phyloP scores from a whole-genome alignment of 176 grass and related monocot species.

The Phoenix roebelenii region DNA sequence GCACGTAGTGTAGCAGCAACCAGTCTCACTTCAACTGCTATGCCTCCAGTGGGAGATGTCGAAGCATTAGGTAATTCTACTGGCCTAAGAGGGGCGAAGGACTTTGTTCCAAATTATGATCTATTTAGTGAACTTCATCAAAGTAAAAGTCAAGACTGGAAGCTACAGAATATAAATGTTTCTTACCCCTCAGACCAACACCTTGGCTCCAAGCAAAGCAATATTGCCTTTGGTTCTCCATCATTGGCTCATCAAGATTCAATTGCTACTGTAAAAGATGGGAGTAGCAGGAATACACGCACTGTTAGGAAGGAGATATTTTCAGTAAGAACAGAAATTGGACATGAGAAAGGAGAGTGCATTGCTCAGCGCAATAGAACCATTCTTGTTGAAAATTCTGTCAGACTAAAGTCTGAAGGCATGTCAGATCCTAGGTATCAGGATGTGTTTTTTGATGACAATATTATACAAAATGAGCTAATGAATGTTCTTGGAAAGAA shows the following conservation, averaged over 20 bases:
- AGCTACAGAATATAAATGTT: constrained; percentile 2
- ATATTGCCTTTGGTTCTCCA: not conserved
- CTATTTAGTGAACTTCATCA: not conserved
- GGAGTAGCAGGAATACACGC: not conserved
- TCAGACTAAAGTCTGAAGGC: not conserved
- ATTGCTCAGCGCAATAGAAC: too few relatives aligned
- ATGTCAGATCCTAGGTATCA: not conserved
- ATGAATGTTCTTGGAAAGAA: constrained; percentile 2
- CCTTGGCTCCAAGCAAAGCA: not conserved
- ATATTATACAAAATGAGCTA: not conserved
- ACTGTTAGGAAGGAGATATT: not conserved
- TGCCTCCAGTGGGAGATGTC: not conserved
- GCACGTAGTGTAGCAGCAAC: not conserved
- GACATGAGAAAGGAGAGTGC: too few relatives aligned
- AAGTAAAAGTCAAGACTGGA: constrained; percentile 6
- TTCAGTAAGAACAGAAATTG: not conserved
- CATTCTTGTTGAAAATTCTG: too few relatives aligned
- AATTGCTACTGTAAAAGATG: not conserved
- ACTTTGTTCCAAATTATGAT: not conserved
- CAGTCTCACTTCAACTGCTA: not conserved
- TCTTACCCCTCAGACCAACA: not conserved
- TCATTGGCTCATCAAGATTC: constrained; percentile 2
- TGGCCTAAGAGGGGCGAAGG: not conserved
- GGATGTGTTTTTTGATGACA: not conserved
- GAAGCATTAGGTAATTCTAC: not conserved